A percentile compares a stretch with the other conserved stretches of the same genome.
phyloP scores from a whole-genome alignment of 2,329 filamentous ascomycete species.

The Aspergillus sp. region DNA sequence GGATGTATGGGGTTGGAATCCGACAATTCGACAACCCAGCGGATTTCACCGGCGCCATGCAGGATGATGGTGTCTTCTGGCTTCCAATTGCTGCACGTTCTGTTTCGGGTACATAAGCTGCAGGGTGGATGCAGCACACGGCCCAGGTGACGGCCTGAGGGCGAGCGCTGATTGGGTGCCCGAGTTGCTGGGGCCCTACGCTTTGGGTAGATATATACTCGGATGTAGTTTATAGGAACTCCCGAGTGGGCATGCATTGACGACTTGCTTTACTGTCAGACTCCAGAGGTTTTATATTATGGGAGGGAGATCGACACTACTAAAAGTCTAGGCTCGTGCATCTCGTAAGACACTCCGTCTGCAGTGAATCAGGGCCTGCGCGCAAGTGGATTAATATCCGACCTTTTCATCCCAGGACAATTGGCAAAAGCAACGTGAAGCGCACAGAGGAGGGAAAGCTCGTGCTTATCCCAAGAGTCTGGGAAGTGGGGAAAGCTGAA shows the following conservation, averaged over 20 bases:
- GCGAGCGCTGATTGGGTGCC: conserved; percentile 6
- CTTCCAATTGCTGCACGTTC: neutral
- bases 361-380: neutral
- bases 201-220: neutral
- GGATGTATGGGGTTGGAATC: conserved; percentile 7
- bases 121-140: neutral
- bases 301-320: conserved; percentile 8
- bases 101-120: conserved; percentile 1
- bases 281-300: neutral
- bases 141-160: neutral
- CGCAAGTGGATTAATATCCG: conserved; percentile 1
- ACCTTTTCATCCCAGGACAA: neutral
- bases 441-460: neutral
- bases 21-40: neutral
- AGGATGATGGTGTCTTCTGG: neutral
- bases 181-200: conserved; percentile 1
- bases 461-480: conserved; percentile 8
- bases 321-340: neutral
- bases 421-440: neutral
- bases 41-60: neutral
- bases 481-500: conserved; percentile 17
- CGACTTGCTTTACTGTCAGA: neutral
- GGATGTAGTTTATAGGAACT: neutral
- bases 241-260: neutral
- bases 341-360: neutral